Evolutionary conservation across 1,284 basidiomycete species (phyloP).

Genomic region (Agroathelia rolfsii): DNA sequence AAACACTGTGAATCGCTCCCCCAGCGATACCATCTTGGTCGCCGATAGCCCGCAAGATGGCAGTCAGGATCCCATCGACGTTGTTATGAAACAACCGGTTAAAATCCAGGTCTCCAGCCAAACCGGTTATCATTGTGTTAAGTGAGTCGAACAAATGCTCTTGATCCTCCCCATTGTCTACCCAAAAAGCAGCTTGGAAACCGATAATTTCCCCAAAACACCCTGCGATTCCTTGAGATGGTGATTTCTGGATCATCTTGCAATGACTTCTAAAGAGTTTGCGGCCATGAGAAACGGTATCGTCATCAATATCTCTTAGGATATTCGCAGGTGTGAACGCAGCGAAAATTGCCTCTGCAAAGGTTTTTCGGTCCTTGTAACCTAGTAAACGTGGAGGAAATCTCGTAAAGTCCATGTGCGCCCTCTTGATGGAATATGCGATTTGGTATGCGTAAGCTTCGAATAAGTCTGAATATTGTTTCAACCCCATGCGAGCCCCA

Average conservation of each 20-base stretch:
- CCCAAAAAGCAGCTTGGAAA: constrained; percentile 41
- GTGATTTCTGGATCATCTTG: constrained; percentile 41
- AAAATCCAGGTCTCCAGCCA: constrained; percentile 29
- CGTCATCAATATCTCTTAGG: constrained; percentile 22
- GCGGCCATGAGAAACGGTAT: constrained; percentile 28
- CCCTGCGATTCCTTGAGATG: constrained; percentile 42
- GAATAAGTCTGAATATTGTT: constrained; percentile 59
- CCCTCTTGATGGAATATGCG: constrained; percentile 50
- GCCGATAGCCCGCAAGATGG: constrained; percentile 48
- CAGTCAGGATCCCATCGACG: constrained; percentile 44
- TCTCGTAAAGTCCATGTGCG: constrained; percentile 44
- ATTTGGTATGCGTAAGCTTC: constrained; percentile 73
- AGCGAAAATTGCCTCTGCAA: constrained; percentile 50
- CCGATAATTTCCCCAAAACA: constrained; percentile 71
- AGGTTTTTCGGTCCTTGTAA: constrained; percentile 49
- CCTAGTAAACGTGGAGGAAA: constrained; percentile 68
- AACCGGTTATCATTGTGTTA: constrained; percentile 8
- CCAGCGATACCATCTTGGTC: constrained; percentile 44
- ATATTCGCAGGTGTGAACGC: constrained; percentile 55
- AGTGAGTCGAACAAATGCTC: constrained; percentile 9
- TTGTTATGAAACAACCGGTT: constrained; percentile 30
- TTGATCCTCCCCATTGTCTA: constrained; percentile 22
- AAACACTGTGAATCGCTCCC: constrained; percentile 36
- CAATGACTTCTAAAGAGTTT: constrained; percentile 56
- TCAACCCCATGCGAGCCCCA: constrained; percentile 61